phyloP scores from a whole-genome alignment of 257 asterid species.

The Misopates orontium region DNA sequence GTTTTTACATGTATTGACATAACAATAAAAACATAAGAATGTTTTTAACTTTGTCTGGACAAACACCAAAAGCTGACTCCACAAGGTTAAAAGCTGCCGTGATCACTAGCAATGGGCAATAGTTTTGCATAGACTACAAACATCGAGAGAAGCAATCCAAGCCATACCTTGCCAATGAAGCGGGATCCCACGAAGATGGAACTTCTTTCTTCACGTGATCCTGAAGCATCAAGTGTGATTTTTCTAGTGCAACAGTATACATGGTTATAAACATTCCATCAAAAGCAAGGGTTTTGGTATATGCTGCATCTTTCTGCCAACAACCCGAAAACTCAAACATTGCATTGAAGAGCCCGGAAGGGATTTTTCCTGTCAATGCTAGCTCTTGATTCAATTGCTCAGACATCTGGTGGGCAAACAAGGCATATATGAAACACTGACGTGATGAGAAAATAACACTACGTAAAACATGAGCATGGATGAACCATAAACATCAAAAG shows the following conservation, averaged over 20 bases:
- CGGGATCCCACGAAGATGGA: conserved; percentile 96
- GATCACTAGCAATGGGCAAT: conserved; percentile 14
- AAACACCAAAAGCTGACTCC: conserved; percentile 19
- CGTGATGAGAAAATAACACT: conserved; percentile 3
- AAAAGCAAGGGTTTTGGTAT: conserved; percentile 80
- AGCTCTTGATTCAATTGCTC: conserved; percentile 94
- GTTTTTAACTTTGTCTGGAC: conserved; percentile 10
- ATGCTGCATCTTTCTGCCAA: conserved; percentile 97
- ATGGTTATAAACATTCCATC: conserved; percentile 90
- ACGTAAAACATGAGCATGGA: background rate
- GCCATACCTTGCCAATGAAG: conserved; percentile 84
- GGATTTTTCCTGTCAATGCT: conserved; percentile 84
- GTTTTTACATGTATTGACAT: background rate
- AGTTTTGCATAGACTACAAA: conserved; percentile 15
- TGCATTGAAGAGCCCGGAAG: conserved; percentile 91
- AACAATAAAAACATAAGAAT: conserved; percentile 16
- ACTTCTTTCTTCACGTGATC: conserved; percentile 88
- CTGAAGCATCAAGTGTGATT: conserved; percentile 83
- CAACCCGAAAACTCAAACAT: conserved; percentile 96
- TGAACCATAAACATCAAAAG: background rate
- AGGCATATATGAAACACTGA: conserved; percentile 6
- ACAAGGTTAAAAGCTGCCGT: conserved; percentile 16
- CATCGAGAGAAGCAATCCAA: conserved; percentile 22
- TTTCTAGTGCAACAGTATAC: conserved; percentile 87
- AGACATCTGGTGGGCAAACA: conserved; percentile 67